phyloP scores from a whole-genome alignment of 805 yeast species.

The Grigorovia humatica region DNA sequence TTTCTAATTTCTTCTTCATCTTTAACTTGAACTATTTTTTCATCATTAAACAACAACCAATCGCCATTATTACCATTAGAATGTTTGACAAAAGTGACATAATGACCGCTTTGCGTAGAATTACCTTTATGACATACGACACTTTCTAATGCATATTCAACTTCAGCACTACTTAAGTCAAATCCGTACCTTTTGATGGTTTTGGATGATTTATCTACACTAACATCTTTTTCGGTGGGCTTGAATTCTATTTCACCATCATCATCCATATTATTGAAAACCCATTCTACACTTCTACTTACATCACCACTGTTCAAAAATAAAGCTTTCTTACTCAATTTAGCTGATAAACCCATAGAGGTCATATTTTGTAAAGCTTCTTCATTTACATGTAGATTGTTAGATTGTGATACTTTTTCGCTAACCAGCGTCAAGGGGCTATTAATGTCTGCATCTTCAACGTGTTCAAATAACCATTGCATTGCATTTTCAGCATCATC shows the following conservation, averaged over 20 bases:
- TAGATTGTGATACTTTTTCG: background rate
- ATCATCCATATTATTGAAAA: conserved; percentile 73
- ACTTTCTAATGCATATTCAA: conserved; percentile 36
- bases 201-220: background rate
- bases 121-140: conserved; percentile 84
- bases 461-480: conserved; percentile 83
- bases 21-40: conserved; percentile 58
- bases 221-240: background rate
- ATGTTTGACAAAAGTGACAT: conserved; percentile 64
- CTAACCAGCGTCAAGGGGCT: conserved; percentile 38
- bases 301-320: conserved; percentile 46
- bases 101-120: conserved; percentile 87
- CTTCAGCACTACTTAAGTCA: conserved; percentile 1
- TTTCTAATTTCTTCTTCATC: conserved; percentile 36
- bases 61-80: conserved; percentile 25
- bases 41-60: conserved; percentile 85
- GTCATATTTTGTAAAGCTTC: conserved; percentile 21
- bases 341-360: conserved; percentile 66
- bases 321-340: conserved; percentile 67
- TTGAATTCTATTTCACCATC: conserved; percentile 39
- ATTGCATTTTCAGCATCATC: conserved; percentile 55
- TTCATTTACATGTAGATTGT: conserved; percentile 11
- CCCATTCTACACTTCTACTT: conserved; percentile 84
- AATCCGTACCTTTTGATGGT: conserved; percentile 10
- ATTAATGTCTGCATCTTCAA: conserved; percentile 78